Evolutionary conservation across 2,329 filamentous ascomycete genomes (phyloP), one percentile per base, ranked within the genome.

Genomic region (Alternaria panax): DNA sequence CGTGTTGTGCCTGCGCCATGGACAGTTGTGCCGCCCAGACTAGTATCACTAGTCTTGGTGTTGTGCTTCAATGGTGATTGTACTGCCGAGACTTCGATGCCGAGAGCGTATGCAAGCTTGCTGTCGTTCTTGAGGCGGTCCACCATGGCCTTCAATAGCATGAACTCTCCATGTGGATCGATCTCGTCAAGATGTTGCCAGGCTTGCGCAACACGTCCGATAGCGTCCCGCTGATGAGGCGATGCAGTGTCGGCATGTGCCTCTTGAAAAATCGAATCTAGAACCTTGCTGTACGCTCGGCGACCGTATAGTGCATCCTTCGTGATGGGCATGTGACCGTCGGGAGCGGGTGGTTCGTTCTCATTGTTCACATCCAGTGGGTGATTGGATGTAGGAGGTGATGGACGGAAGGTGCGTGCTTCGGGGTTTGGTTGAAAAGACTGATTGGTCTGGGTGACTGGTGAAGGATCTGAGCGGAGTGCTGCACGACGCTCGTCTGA

Each of bases 131-230:
- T 86, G 46, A 96, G 85, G 57, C 87, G 87, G n/a, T 91, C 85
- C 61, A 96, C 84, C 65, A 96, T 86, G 57, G 87, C 86, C 71
- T 89, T 91, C 72, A 99, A 84, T 16, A 99, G 84, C 66, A 96
- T 88, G 70, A 94, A 95, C 40, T 93, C 88, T 18, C 93, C 93
- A 75, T 97, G 94, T 0, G 94, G 94, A 71, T 99, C 94, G 28
- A 94, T 84, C 43, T 91, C 88, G 76, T 98, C 92, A 30, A 99
- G 84, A 12, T 89, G 86, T 5, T 89, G 90, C 83, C 95, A 96
- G 0, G 94, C 93, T 75, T 96, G 92, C 0, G 92, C 92, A 12
- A 97, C 84, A 64, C 88, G 88, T 3, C 91, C 91, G 28, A 98
- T 85, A 0, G 92, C 92, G 69, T 97, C 92, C 34, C 93, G 87